Evolutionary conservation across 1,139 yeast genomes (phyloP), one percentile per base, ranked within the genome.

Genomic region (Hyphopichia pseudoburtonii): DNA sequence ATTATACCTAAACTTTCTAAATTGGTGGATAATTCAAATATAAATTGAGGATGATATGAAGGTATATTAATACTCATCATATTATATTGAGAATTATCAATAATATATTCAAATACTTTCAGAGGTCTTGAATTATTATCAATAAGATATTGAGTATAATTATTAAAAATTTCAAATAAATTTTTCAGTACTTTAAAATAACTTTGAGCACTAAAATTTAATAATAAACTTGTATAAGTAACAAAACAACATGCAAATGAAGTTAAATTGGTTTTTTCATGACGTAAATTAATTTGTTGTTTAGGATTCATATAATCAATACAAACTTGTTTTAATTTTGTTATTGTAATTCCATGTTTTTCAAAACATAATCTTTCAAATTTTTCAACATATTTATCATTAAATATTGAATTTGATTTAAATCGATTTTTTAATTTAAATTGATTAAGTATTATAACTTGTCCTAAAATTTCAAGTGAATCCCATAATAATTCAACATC

Each of bases 61-160:
- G 66, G 66, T 16, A 61, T 42, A 34, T 52, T 48, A 5, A 61
- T 49, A 23, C 55, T 46, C 28, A 54, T 43, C 17, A 56, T 46
- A 34, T 51, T 55, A 37, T 39, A 43, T 27, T 46, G 52, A 17
- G 48, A 21, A 41, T 46, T 42, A 32, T 40, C 39, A 26, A 40
- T 35, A 30, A 48, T 33, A 28, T 41, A 47, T 17, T 39, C 37
- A 17, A 33, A 46, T 38, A 19, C 34, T 28, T 48, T 47, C 14
- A 46, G 36, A 2, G 54, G 40, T 31, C 52, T 49, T 19, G 47
- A 39, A 36, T 47, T 54, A 23, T 48, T 45, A 26, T 51, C 53
- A 37, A 50, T 46, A 18, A 54, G 48, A 34, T 45, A 50, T 33
- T 53, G 52, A 16, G 32, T 10, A 18, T 35, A 30, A 16, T 23